Evolutionary conservation across 1,139 yeast genomes (phyloP).

Genomic region (Yamadazyma siamensis): DNA sequence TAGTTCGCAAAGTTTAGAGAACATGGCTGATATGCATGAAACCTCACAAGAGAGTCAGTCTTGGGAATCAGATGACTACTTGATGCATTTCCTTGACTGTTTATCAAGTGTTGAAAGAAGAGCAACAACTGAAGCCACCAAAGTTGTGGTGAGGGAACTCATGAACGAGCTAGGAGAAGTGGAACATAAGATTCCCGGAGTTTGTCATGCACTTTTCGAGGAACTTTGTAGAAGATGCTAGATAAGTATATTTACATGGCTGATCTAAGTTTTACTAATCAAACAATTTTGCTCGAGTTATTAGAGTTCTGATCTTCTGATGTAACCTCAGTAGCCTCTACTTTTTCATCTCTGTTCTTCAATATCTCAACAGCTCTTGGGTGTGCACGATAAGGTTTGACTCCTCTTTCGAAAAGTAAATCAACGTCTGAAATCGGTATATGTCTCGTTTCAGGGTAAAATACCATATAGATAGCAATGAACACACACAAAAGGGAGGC

Average conservation of each 20-base stretch:
- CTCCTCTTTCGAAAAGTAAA: constrained; percentile 26
- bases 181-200: constrained; percentile 58
- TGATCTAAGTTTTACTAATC: too few relatives aligned
- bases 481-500: constrained; percentile 33
- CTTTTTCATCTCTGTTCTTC: constrained; percentile 3
- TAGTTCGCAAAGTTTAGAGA: too few relatives aligned
- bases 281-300: too few relatives aligned
- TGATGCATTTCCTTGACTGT: constrained; percentile 21
- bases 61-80: constrained; percentile 13
- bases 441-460: constrained; percentile 45
- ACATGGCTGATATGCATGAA: too few relatives aligned
- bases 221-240: too few relatives aligned
- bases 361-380: constrained; percentile 9
- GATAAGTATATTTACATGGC: too few relatives aligned
- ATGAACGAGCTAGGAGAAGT: constrained; percentile 34
- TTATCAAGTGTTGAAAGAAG: constrained; percentile 42
- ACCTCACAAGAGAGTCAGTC: too few relatives aligned
- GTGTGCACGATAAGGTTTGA: constrained; percentile 13
- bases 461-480: constrained; percentile 28
- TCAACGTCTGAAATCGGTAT: constrained; percentile 43
- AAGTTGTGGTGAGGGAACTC: constrained; percentile 37
- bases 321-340: not conserved
- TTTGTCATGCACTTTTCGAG: constrained; percentile 62
- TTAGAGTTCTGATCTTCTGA: too few relatives aligned
- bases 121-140: constrained; percentile 48